Evolutionary conservation across 257 asterid species (phyloP).

Genomic region (Przewalskia tangutica): DNA sequence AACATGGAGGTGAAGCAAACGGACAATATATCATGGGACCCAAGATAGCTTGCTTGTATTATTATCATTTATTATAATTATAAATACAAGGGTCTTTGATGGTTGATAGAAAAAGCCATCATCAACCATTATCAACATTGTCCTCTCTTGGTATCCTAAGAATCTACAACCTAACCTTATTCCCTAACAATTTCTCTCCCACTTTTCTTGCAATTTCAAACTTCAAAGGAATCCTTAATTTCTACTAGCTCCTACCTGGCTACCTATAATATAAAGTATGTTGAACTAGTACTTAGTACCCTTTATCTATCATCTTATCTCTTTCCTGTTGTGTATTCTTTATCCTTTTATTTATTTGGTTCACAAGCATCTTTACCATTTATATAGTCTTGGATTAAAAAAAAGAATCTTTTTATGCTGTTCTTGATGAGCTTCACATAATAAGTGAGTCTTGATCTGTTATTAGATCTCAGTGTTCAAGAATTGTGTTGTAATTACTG

Average conservation of each 20-base stretch:
- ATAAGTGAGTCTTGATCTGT: slow-evolving; percentile 5
- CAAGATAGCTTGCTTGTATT: neutral
- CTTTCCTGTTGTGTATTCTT: neutral
- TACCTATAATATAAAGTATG: neutral
- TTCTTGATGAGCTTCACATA: slow-evolving; percentile 4
- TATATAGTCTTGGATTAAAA: neutral
- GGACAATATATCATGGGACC: neutral
- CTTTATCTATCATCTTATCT: neutral
- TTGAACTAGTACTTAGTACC: neutral
- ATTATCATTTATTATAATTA: neutral
- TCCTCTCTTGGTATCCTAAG: neutral
- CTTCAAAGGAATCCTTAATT: neutral
- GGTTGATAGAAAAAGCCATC: neutral
- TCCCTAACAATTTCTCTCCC: neutral
- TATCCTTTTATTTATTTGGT: neutral
- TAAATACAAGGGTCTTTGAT: neutral
- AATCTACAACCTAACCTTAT: neutral
- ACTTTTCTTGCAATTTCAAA: neutral
- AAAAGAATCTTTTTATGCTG: neutral
- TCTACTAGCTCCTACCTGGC: neutral
- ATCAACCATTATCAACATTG: slow-evolving; percentile 5
- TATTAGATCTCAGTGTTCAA: slow-evolving; percentile 3
- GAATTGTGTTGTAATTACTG: neutral
- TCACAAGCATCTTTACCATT: slow-evolving; percentile 4
- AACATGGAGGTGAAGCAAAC: neutral